phyloP scores from a whole-genome alignment of 768 basidiomycete genomes.

The Coprinellus aureogranulatus region DNA sequence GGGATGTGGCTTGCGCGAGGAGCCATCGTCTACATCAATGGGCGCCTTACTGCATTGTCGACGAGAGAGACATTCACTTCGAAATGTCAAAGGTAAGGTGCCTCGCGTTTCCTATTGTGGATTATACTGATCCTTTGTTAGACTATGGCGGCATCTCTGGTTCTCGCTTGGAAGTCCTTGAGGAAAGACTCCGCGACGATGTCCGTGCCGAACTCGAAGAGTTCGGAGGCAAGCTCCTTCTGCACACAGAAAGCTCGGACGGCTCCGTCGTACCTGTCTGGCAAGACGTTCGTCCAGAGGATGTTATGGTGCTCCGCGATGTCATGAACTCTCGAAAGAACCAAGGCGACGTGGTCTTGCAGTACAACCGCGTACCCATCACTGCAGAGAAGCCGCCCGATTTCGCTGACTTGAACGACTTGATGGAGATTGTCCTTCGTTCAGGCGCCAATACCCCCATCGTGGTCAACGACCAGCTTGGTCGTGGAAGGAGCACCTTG shows the following conservation, averaged over 20 bases:
- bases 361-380: constrained; percentile 85
- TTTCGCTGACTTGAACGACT: constrained; percentile 67
- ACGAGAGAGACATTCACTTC: constrained; percentile 77
- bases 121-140: constrained; percentile 21
- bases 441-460: constrained; percentile 73
- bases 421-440: constrained; percentile 76
- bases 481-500: constrained; percentile 85
- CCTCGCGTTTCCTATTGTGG: neutral
- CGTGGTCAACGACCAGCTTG: constrained; percentile 94
- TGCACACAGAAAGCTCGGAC: constrained; percentile 86
- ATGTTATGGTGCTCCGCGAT: constrained; percentile 83
- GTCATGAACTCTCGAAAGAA: constrained; percentile 68
- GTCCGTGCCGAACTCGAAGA: constrained; percentile 77
- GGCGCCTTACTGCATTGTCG: constrained; percentile 90
- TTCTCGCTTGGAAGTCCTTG: constrained; percentile 82
- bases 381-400: constrained; percentile 86
- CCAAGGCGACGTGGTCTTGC: constrained; percentile 56
- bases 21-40: constrained; percentile 93
- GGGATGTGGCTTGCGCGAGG: constrained; percentile 90
- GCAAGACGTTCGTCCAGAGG: constrained; percentile 76
- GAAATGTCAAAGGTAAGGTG: constrained; percentile 85
- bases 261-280: constrained; percentile 91
- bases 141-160: constrained; percentile 96
- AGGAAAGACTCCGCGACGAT: constrained; percentile 86
- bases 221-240: constrained; percentile 84